Evolutionary conservation across 2,329 filamentous ascomycete species (phyloP).

Genomic region (Trichoderma sp.): DNA sequence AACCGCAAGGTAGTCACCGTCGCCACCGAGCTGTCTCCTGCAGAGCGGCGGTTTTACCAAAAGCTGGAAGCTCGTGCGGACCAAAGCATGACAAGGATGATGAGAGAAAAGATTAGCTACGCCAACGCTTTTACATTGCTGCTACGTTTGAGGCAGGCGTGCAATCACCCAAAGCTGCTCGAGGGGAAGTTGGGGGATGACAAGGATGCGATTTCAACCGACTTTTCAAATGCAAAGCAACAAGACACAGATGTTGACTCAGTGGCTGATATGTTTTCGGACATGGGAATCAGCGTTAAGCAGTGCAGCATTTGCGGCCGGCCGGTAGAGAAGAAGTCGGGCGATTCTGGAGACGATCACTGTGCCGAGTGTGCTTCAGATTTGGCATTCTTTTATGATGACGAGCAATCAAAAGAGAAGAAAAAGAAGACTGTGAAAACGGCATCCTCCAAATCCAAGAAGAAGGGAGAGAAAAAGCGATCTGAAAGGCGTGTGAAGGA

Average conservation of each 20-base stretch:
- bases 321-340: slow-evolving; percentile 54
- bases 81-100: slow-evolving; percentile 82
- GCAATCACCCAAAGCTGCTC: slow-evolving; percentile 88
- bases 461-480: slow-evolving; percentile 24
- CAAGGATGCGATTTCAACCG: slow-evolving; percentile 75
- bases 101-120: slow-evolving; percentile 80
- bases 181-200: slow-evolving; percentile 83
- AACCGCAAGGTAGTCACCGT: slow-evolving; percentile 84
- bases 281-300: slow-evolving; percentile 72
- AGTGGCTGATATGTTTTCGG: slow-evolving; percentile 81
- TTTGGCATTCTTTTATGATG: slow-evolving; percentile 59
- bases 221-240: slow-evolving; percentile 47
- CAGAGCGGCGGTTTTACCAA: slow-evolving; percentile 82
- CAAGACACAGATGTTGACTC: slow-evolving; percentile 69
- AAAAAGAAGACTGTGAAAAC: slow-evolving; percentile 42
- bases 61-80: slow-evolving; percentile 81
- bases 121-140: slow-evolving; percentile 90
- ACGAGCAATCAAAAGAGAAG: slow-evolving; percentile 38
- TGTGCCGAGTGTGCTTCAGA: slow-evolving; percentile 76
- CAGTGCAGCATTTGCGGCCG: slow-evolving; percentile 81
- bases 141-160: slow-evolving; percentile 86
- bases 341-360: slow-evolving; percentile 40
- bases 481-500: slow-evolving; percentile 40
- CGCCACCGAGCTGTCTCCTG: slow-evolving; percentile 70
- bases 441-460: slow-evolving; percentile 37